Conservation (phyloP, 805 yeast genomes). For the Hanseniaspora taiwanica region DNA sequence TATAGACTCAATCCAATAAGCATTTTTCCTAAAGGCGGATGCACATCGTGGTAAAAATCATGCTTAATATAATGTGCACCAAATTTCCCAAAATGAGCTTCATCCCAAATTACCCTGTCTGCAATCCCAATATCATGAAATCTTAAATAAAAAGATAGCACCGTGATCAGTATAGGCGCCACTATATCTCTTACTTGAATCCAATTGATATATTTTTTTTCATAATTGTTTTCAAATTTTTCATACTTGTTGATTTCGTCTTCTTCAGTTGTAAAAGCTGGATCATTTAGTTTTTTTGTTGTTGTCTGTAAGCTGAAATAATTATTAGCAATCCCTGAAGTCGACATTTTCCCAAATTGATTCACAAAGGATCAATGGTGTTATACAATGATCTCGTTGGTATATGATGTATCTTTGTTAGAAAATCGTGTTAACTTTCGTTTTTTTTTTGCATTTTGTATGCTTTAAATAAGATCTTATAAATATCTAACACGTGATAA, state of each 20-base stretch:
- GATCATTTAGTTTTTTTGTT: not conserved
- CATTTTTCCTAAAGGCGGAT: constrained; percentile 95
- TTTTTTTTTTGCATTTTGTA: no score
- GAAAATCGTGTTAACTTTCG: no score
- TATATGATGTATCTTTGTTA: no score
- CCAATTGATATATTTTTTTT: not conserved
- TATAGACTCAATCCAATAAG: constrained; percentile 80
- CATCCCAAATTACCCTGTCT: constrained; percentile 86
- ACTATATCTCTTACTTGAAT: constrained; percentile 25
- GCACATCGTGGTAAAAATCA: constrained; percentile 91
- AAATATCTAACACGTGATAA: no score
- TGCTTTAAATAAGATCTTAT: no score
- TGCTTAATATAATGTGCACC: constrained; percentile 83
- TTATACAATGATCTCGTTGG: no score
- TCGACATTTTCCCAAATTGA: no score
- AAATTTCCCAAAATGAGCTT: constrained; percentile 94
- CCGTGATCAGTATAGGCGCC: constrained; percentile 56
- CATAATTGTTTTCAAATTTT: not conserved
- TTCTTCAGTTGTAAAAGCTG: not conserved
- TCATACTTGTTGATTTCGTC: not conserved
- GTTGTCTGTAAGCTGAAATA: not conserved
- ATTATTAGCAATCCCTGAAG: no score
- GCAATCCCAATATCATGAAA: constrained; percentile 42
- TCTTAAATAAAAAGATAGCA: constrained; percentile 57
- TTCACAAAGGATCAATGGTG: no score